These are phyloP conservation scores for Eucalyptus microcorys DNA, from an alignment of 345 rosid genomes.

Conservation along the genomic window DNA sequence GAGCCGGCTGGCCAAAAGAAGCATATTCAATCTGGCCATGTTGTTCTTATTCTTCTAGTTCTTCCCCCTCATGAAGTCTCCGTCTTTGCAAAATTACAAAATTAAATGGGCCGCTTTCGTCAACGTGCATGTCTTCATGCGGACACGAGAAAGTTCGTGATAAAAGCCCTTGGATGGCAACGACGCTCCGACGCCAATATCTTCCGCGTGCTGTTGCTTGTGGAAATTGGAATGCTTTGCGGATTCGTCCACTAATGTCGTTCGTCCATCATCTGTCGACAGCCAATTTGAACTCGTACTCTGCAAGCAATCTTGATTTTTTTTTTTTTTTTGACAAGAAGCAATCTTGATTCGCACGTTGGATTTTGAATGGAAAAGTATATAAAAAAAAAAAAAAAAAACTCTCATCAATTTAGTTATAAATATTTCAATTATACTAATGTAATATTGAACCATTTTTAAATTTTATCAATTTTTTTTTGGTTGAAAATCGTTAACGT, in stretches of 20 bases:
- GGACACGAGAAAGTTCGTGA: background rate
- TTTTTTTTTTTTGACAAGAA: too few species aligned
- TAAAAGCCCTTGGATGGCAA: background rate
- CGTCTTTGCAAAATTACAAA: background rate
- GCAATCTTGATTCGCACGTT: background rate
- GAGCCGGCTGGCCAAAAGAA: background rate
- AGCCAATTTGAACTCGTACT: too few species aligned
- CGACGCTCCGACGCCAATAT: background rate
- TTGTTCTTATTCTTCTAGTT: background rate
- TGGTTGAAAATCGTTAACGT: too few species aligned
- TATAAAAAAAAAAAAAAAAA: too few species aligned
- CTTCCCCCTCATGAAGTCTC: background rate
- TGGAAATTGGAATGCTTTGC: background rate
- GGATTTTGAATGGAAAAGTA: background rate
- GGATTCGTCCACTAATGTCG: background rate
- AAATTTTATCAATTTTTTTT: too few species aligned
- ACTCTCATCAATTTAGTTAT: too few species aligned
- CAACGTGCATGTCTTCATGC: background rate
- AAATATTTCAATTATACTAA: rapidly evolving
- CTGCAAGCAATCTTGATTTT: background rate
- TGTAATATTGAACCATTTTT: too few species aligned
- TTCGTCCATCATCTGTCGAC: too few species aligned
- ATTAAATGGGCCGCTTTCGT: background rate
- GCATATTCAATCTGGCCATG: background rate
- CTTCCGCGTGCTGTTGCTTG: background rate